These are phyloP conservation scores for Tricholoma flavovirens DNA, from an alignment of 768 basidiomycete species.

Conservation along the genomic window DNA sequence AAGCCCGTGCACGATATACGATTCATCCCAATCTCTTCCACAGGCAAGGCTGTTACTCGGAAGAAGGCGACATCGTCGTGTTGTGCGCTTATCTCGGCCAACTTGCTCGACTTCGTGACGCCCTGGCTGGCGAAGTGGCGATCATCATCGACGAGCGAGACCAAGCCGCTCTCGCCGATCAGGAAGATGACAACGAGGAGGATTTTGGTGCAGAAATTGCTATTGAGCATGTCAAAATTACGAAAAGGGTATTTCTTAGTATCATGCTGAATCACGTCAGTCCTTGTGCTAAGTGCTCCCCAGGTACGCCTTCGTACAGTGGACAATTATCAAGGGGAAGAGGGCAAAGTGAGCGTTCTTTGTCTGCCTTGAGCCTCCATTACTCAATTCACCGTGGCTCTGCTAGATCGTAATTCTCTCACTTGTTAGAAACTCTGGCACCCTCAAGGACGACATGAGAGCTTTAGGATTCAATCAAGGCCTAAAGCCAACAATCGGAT, in stretches of 20 bases:
- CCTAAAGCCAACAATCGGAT: slow-evolving; percentile 50
- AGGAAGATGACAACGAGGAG: slow-evolving; percentile 36
- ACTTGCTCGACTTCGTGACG: slow-evolving; percentile 35
- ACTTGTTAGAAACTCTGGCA: slow-evolving; percentile 64
- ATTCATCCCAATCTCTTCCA: not conserved
- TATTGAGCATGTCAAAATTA: slow-evolving; percentile 46
- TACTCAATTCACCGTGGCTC: not conserved
- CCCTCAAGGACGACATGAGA: slow-evolving; percentile 21
- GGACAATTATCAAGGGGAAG: slow-evolving; percentile 76
- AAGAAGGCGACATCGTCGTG: slow-evolving; percentile 43
- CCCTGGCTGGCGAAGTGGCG: slow-evolving; percentile 40
- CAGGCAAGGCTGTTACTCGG: slow-evolving; percentile 39
- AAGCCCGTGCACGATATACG: not conserved
- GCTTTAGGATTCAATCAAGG: slow-evolving; percentile 21
- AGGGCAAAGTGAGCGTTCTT: slow-evolving; percentile 42
- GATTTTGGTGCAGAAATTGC: slow-evolving; percentile 12
- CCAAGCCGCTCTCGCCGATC: slow-evolving; percentile 50
- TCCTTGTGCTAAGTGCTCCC: not conserved
- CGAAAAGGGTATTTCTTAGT: slow-evolving; percentile 40
- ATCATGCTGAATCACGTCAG: not conserved
- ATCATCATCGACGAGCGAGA: slow-evolving; percentile 69
- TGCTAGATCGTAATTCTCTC: slow-evolving; percentile 63
- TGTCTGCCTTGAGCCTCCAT: not conserved
- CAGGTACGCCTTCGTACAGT: slow-evolving; percentile 69
- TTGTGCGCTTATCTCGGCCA: slow-evolving; percentile 44